A percentile compares a stretch with the other conserved stretches of the same genome.
These are phyloP conservation scores for Ogataea pignaliae DNA, from an alignment of 805 yeast species.

Conservation along the genomic window DNA sequence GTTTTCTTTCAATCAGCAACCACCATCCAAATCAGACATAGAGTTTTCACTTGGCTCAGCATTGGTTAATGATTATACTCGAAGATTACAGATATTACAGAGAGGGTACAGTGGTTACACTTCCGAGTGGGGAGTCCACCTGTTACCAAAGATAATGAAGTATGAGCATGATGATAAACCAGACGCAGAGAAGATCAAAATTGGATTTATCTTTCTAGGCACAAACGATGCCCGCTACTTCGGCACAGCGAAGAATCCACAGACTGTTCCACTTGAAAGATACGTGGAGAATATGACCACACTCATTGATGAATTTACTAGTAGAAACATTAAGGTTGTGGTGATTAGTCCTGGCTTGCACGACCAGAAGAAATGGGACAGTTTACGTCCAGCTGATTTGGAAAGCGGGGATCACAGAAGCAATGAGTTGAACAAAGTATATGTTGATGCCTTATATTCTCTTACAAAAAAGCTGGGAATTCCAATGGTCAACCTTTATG, in stretches of 20 bases:
- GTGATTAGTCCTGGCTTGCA: constrained; percentile 62
- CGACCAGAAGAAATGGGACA: constrained; percentile 40
- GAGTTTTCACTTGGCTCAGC: constrained; percentile 30
- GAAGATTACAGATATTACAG: constrained; percentile 63
- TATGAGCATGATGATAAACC: constrained; percentile 37
- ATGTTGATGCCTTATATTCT: constrained; percentile 44
- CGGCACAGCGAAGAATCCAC: constrained; percentile 35
- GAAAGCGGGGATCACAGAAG: constrained; percentile 41
- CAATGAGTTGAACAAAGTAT: constrained; percentile 39
- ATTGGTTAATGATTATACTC: constrained; percentile 38
- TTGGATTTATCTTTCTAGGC: constrained; percentile 67
- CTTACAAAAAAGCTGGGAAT: constrained; percentile 44
- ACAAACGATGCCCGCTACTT: constrained; percentile 58
- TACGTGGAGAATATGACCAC: constrained; percentile 43
- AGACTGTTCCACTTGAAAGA: constrained; percentile 44
- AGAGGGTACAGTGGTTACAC: constrained; percentile 81
- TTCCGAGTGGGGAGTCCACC: constrained; percentile 50
- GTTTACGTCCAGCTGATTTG: constrained; percentile 30
- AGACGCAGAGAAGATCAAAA: constrained; percentile 29
- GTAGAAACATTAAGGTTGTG: constrained; percentile 45
- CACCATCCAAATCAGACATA: constrained; percentile 2
- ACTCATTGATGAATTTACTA: constrained; percentile 38
- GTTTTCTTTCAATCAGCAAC: constrained; percentile 22
- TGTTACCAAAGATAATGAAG: constrained; percentile 48
- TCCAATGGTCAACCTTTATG: constrained; percentile 56